phyloP scores from a whole-genome alignment of 2,329 filamentous ascomycete species.

The Diaporthe vaccinii region DNA sequence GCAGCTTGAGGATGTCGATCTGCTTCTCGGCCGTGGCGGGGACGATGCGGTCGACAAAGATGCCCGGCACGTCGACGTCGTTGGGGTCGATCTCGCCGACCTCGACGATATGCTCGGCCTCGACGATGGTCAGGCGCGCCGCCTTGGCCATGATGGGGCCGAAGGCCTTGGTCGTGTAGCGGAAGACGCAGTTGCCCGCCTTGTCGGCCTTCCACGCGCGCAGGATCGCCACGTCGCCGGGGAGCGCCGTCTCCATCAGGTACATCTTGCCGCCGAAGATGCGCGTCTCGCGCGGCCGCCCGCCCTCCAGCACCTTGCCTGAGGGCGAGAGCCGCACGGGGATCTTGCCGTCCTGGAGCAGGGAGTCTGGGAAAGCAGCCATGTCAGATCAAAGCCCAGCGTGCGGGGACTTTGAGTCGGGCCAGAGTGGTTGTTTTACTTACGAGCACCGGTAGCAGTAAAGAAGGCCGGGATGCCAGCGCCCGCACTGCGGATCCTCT shows the following conservation, averaged over 20 bases:
- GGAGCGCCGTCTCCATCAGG: conserved; percentile 82
- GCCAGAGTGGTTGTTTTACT: conserved; percentile 49
- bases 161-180: conserved; percentile 83
- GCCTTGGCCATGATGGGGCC: conserved; percentile 86
- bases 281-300: conserved; percentile 76
- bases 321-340: conserved; percentile 72
- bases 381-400: conserved; percentile 43
- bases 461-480: conserved; percentile 86
- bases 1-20: conserved; percentile 77
- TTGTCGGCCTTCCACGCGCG: conserved; percentile 83
- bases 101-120: conserved; percentile 87
- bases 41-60: conserved; percentile 86
- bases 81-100: conserved; percentile 80
- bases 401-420: no score
- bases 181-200: conserved; percentile 84
- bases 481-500: conserved; percentile 79
- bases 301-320: conserved; percentile 73
- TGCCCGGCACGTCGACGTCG: conserved; percentile 83
- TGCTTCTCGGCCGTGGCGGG: conserved; percentile 79
- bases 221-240: conserved; percentile 82
- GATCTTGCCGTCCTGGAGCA: conserved; percentile 77
- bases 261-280: conserved; percentile 81
- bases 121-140: conserved; percentile 82
- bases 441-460: conserved; percentile 79
- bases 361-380: conserved; percentile 61